Evolutionary conservation across 176 grass and related monocot genomes (phyloP).

Genomic region (Oryza rufipogon): DNA sequence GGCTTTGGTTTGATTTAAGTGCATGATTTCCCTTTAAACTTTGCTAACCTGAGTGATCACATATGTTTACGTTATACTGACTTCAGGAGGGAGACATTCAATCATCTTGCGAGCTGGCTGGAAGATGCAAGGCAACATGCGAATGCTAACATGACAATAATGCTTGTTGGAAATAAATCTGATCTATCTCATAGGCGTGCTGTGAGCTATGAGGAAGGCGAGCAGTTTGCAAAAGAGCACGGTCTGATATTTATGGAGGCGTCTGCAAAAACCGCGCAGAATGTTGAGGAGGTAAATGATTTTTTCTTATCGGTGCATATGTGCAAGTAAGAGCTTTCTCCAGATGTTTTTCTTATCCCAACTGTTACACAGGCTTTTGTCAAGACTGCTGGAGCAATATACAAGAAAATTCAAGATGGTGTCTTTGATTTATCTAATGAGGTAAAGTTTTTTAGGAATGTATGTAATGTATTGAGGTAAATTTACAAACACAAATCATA

Average conservation of each 20-base stretch:
- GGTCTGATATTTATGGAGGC: slow-evolving; percentile 84
- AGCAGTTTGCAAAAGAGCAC: slow-evolving; percentile 81
- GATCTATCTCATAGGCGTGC: slow-evolving; percentile 76
- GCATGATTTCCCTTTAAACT: neutral
- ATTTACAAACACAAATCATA: neutral
- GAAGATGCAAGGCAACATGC: slow-evolving; percentile 84
- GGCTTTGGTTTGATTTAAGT: neutral
- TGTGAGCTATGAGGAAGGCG: slow-evolving; percentile 70
- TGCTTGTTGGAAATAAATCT: slow-evolving; percentile 76
- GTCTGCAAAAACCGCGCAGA: slow-evolving; percentile 73
- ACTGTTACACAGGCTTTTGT: slow-evolving; percentile 60
- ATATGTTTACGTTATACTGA: neutral
- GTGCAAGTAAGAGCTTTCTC: neutral
- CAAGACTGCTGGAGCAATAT: slow-evolving; percentile 69
- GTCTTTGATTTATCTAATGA: slow-evolving; percentile 87
- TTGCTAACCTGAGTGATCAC: neutral
- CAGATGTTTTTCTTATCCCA: neutral
- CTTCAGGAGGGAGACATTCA: slow-evolving; percentile 81
- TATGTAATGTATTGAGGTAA: slow-evolving; percentile 67
- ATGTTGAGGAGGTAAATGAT: slow-evolving; percentile 69
- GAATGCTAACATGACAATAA: slow-evolving; percentile 78
- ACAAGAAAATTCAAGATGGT: slow-evolving; percentile 86
- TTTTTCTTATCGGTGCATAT: neutral
- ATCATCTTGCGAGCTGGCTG: slow-evolving; percentile 81
- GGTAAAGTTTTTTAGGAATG: slow-evolving; percentile 24